A percentile compares a stretch with the other conserved stretches of the same genome.
phyloP scores from a whole-genome alignment of 768 basidiomycete genomes.

The Amanita muscaria region DNA sequence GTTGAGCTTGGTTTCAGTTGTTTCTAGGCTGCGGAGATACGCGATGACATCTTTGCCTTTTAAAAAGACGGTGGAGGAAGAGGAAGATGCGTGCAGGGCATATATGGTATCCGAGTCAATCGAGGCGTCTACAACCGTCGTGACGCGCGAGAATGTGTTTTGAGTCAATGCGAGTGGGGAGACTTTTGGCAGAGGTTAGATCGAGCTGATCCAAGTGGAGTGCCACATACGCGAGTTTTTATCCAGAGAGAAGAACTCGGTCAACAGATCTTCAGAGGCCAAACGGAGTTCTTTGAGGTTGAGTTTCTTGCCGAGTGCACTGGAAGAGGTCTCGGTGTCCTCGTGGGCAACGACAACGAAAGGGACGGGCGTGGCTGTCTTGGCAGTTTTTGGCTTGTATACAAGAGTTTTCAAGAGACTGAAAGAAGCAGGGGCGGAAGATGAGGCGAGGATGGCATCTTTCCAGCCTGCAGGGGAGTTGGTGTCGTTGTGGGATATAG shows the following conservation, averaged over 20 bases:
- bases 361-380: slow-evolving; percentile 73
- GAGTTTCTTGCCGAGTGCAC: slow-evolving; percentile 68
- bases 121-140: slow-evolving; percentile 70
- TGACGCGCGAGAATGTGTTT: slow-evolving; percentile 57
- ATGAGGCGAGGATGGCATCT: slow-evolving; percentile 49
- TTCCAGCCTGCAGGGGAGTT: slow-evolving; percentile 73
- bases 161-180: slow-evolving; percentile 70
- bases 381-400: slow-evolving; percentile 96
- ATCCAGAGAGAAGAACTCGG: slow-evolving; percentile 74
- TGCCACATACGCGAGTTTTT: slow-evolving; percentile 76
- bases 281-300: slow-evolving; percentile 82
- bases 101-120: slow-evolving; percentile 55
- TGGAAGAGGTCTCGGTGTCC: slow-evolving; percentile 73
- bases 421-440: slow-evolving; percentile 47
- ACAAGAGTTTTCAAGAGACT: slow-evolving; percentile 83
- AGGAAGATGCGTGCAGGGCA: slow-evolving; percentile 70
- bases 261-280: slow-evolving; percentile 78
- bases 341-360: slow-evolving; percentile 84
- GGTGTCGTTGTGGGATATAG: slow-evolving; percentile 50
- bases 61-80: slow-evolving; percentile 67
- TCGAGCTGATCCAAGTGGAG: not conserved
- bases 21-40: slow-evolving; percentile 68
- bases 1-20: slow-evolving; percentile 52
- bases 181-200: slow-evolving; percentile 37
- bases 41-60: slow-evolving; percentile 65